phyloP scores from a whole-genome alignment of 192 early-diverging fungal species.

The Paraglomus occultum region DNA sequence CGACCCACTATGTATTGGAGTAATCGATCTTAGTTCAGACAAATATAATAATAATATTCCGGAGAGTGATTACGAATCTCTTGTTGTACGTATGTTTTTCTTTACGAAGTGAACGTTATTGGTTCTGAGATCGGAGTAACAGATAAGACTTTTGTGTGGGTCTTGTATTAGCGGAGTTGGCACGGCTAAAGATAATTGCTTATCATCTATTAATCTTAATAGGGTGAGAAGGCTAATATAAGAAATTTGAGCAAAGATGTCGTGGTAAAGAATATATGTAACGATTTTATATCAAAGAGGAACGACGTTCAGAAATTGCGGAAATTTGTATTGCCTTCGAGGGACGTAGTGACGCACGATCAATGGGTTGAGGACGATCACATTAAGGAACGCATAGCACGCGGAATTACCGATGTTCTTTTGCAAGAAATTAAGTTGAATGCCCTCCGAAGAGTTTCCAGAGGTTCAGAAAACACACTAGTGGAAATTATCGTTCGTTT shows the following conservation, averaged over 20 bases:
- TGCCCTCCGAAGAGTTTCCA: slow-evolving; percentile 2
- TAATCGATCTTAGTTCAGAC: slow-evolving; percentile 22
- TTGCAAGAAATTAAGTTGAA: slow-evolving; percentile 16
- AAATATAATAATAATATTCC: slow-evolving; percentile 18
- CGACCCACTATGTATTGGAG: slow-evolving; percentile 5
- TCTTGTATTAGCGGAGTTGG: too few species aligned
- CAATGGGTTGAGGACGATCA: slow-evolving; percentile 14
- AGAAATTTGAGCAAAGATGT: slow-evolving; percentile 16
- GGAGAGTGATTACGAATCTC: slow-evolving; percentile 3
- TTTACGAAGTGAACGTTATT: too few species aligned
- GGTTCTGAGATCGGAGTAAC: too few species aligned
- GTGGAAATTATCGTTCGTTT: too few species aligned
- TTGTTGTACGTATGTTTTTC: slow-evolving; percentile 2
- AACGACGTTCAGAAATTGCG: background rate
- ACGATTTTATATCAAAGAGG: slow-evolving; percentile 10
- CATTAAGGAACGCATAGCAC: background rate
- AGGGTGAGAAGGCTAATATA: slow-evolving; percentile 17
- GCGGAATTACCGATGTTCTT: slow-evolving; percentile 21
- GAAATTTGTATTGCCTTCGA: slow-evolving; percentile 4
- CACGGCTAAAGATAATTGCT: too few species aligned
- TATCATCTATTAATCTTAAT: slow-evolving; percentile 1
- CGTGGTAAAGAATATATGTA: background rate
- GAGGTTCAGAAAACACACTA: too few species aligned
- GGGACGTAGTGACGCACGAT: slow-evolving; percentile 5
- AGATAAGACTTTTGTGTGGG: too few species aligned